Percentiles rank a stretch among this genome's conserved stretches.
phyloP scores from a whole-genome alignment of 2,329 filamentous ascomycete genomes.

The Colletotrichum camelliae region DNA sequence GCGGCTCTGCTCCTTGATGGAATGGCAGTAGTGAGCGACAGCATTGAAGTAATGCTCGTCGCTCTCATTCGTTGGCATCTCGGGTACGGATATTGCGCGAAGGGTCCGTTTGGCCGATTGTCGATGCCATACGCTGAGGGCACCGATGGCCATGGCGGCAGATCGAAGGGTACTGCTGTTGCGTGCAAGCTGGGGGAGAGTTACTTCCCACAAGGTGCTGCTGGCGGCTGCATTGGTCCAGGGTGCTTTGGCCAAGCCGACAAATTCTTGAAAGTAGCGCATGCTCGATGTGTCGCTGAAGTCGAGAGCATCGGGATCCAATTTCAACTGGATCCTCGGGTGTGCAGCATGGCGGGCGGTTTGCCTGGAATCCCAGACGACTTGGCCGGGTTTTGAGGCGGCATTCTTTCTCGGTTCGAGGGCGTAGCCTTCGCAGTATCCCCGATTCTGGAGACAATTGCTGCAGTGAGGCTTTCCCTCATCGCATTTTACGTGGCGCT shows the following conservation, averaged over 20 bases:
- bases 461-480: slow-evolving; percentile 22
- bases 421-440: slow-evolving; percentile 23
- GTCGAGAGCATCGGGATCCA: slow-evolving; percentile 21
- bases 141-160: slow-evolving; percentile 37
- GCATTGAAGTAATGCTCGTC: slow-evolving; percentile 36
- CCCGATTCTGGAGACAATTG: slow-evolving; percentile 19
- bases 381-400: slow-evolving; percentile 9
- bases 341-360: background rate
- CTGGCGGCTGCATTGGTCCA: slow-evolving; percentile 32
- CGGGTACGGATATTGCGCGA: slow-evolving; percentile 7
- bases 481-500: slow-evolving; percentile 24
- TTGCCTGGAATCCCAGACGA: slow-evolving; percentile 29
- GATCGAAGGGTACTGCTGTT: slow-evolving; percentile 30
- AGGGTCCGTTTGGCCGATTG: slow-evolving; percentile 13
- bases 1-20: slow-evolving; percentile 34
- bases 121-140: slow-evolving; percentile 28
- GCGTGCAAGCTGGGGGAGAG: slow-evolving; percentile 34
- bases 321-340: slow-evolving; percentile 8
- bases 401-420: slow-evolving; percentile 15
- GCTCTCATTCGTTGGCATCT: background rate
- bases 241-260: slow-evolving; percentile 29
- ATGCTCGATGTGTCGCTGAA: slow-evolving; percentile 19
- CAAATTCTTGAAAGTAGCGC: slow-evolving; percentile 36
- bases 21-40: slow-evolving; percentile 38
- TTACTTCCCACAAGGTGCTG: slow-evolving; percentile 32